phyloP scores from a whole-genome alignment of 2,329 filamentous ascomycete genomes.

The Akanthomyces lecanii region DNA sequence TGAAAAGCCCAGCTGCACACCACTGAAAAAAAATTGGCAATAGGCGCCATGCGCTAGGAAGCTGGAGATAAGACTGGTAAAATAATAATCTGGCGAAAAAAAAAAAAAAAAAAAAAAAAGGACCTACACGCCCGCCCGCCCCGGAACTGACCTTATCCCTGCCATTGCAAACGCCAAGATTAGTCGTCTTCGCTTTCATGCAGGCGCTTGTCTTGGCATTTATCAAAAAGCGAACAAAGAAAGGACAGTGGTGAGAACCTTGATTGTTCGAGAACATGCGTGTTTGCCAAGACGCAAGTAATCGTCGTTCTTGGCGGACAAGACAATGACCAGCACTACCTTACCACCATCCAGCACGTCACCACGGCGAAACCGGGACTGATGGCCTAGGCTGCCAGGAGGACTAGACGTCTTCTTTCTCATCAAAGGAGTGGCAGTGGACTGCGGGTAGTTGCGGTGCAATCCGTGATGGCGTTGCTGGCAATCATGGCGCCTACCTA shows the following conservation, averaged over 20 bases:
- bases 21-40: neutral
- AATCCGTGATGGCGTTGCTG: no score
- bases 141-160: neutral
- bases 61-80: neutral
- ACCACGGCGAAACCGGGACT: neutral
- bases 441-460: neutral
- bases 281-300: neutral
- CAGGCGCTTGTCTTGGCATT: neutral
- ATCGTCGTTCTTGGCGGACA: slow-evolving; percentile 8
- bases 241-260: neutral
- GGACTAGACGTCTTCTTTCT: no score
- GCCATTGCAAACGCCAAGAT: neutral
- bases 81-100: neutral
- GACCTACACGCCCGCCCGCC: neutral
- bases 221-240: neutral
- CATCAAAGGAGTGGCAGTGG: neutral
- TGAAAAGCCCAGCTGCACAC: neutral
- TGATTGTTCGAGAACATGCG: slow-evolving; percentile 8
- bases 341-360: no score
- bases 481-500: no score
- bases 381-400: neutral
- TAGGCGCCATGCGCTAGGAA: neutral
- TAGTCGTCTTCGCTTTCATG: neutral
- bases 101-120: no score
- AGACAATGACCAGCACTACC: neutral